Evolutionary conservation across 108 stramenopile species (phyloP), one percentile per base, ranked within the genome.

Genomic region (Aurantiochytrium sp.): DNA sequence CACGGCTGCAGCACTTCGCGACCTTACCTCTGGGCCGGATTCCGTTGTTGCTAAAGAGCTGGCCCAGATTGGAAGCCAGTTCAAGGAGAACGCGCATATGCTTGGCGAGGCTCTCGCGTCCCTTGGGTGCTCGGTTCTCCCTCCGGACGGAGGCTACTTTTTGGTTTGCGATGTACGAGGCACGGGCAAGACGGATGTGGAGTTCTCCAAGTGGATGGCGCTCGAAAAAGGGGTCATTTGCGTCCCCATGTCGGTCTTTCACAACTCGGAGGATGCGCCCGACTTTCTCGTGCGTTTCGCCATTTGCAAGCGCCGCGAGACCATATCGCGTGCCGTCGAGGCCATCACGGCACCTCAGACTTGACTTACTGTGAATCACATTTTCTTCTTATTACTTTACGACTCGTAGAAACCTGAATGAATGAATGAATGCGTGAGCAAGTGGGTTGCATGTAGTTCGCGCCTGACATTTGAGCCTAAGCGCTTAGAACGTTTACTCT

Each of bases 181-280:
- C 23, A 83, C 76, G 60, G 73, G 88, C n/a, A 90, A 96, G 59
- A 95, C 96, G 4, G 91, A 92, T 21, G 72, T 89, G 58, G 91
- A 94, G 58, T 87, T 95, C 89, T 28, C 60, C 43, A 87, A 91
- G 49, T 51, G 97, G 96, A 94, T 99, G 93, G 96, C 97, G 19
- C 94, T 95, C 87, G 92, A 95, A 60, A 91, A 94, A 71, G 99
- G 98, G 58, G 91, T 99, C 29, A 88, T 97, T 21, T 96, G 97
- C 87, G 98, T 99, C 87, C 99, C 99, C 42, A 94, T 98, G 18
- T 95, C 96, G 87, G 97, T 98, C 8, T 99, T 99, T 89, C 98
- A 93, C 72, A 94, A 95, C 5, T 58, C 93, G 57, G 92, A 93
- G 49, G 95, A 94, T 42, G 92, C 89, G n/a, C 95, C 96, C 12